Evolutionary conservation across 352 stramenopile genomes (phyloP).

Genomic region (Saprolegnia diclina): DNA sequence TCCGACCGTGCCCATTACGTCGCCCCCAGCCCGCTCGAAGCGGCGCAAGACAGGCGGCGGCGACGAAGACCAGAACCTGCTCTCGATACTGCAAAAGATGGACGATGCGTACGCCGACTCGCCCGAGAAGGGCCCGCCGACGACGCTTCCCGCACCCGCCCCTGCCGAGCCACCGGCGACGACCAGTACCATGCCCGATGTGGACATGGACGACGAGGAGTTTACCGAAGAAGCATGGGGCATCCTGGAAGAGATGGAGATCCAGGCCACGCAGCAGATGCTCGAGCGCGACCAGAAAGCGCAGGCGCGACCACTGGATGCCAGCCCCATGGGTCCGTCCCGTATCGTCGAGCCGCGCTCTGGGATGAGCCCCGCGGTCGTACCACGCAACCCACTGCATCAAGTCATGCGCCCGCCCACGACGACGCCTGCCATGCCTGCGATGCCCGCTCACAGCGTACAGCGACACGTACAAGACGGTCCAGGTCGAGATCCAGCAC

Average conservation of each 20-base stretch:
- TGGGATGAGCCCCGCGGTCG: background rate
- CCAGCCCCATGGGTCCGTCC: background rate
- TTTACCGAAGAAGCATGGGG: conserved; percentile 79
- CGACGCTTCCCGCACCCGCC: background rate
- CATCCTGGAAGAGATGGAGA: conserved; percentile 59
- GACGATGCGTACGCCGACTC: conserved; percentile 19
- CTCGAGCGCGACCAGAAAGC: background rate
- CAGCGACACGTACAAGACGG: too few relatives aligned
- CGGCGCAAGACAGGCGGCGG: conserved; percentile 6
- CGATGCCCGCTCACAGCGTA: too few relatives aligned
- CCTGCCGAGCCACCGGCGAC: background rate
- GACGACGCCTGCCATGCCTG: background rate
- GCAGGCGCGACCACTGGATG: background rate
- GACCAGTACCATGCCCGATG: conserved; percentile 26
- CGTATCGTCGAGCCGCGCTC: background rate
- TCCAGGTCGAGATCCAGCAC: too few relatives aligned
- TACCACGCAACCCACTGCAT: background rate
- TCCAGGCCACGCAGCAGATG: conserved; percentile 44
- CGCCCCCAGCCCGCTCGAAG: conserved; percentile 5
- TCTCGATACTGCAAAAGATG: conserved; percentile 12
- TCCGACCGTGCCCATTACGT: background rate
- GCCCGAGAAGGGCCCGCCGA: background rate
- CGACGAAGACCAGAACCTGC: conserved; percentile 10
- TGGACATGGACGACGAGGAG: conserved; percentile 35
- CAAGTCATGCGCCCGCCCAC: background rate